Conservation (phyloP, 106 monocot genomes). For the Acorus gramineus region DNA sequence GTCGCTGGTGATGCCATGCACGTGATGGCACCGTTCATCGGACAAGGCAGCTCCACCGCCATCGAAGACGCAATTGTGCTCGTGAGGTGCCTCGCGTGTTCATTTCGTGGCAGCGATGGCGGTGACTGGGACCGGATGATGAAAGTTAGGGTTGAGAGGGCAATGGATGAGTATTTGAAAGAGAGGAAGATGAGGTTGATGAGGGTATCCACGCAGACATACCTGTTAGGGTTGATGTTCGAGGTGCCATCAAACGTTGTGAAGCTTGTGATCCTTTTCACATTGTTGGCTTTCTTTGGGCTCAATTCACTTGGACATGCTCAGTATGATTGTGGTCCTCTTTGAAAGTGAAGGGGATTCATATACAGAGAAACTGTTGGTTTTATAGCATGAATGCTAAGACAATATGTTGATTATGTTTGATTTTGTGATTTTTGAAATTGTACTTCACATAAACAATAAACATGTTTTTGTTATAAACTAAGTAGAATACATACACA, state of each 20-base stretch:
- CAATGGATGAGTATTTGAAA: constrained; percentile 1
- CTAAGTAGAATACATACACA: too few relatives aligned
- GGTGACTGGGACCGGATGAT: background rate
- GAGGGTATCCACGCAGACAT: constrained; percentile 10
- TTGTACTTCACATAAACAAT: too few relatives aligned
- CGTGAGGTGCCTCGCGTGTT: constrained; percentile 15
- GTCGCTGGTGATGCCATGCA: constrained; percentile 41
- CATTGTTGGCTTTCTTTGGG: constrained; percentile 6
- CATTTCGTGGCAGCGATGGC: background rate
- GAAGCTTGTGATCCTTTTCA: background rate
- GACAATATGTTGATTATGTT: too few relatives aligned
- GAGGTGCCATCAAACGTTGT: constrained; percentile 4
- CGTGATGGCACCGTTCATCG: constrained; percentile 26
- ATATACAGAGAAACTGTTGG: too few relatives aligned
- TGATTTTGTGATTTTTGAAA: too few relatives aligned
- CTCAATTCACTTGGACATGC: constrained; percentile 6
- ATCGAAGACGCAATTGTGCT: constrained; percentile 37
- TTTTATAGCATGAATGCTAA: too few relatives aligned
- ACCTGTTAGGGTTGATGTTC: constrained; percentile 5
- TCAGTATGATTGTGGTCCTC: constrained; percentile 17
- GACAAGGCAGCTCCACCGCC: constrained; percentile 20
- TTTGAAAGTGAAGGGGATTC: background rate
- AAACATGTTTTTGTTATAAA: too few relatives aligned
- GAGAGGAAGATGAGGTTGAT: constrained; percentile 17
- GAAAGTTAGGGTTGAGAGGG: constrained; percentile 4